Evolutionary conservation across 345 rosid species (phyloP), one percentile per base, ranked within the genome.

Genomic region (Salix brachista): DNA sequence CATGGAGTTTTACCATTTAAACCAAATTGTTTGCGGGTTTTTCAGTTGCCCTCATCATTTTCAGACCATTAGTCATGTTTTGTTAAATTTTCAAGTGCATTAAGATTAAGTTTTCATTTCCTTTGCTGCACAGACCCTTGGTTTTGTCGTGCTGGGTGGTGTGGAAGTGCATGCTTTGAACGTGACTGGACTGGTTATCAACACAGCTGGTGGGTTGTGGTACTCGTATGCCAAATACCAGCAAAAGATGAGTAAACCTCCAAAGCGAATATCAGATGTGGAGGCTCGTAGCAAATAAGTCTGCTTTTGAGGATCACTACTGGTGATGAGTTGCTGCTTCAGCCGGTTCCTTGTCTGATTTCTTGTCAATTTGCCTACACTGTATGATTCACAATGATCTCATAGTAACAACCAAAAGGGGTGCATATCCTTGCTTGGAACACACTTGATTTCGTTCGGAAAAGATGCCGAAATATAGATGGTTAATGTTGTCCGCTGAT

Each of bases 131-230:
- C 84, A 93, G 99, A 89, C 99, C 14, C 92, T 95, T 37, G 99
- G 99, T 32, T 95, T 95, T 84, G 85, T 95, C 50, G 61, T 95
- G 46, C 93, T 93, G 78, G 97, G 99, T 36, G 99, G 99, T 42
- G 97, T 95, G 71, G 84, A 91, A 85, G 97, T 95, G 71, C 97
- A 88, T 79, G 97, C 86, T 58, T 72, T 95, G 83, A 95, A 95
- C 34, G 91, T 95, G 60, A 86, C 94, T 17, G 99, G 99, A 75
- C 81, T 93, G 86, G 86, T 86, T 54, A 87, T 95, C 79, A 95
- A 95, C 85, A 90, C 99, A 37, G 91, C 93, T 34, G 99, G 99
- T 73, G 99, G 99, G 18, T 81, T 95, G 56, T 95, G 99, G 97
- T 95, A 95, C 85, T 93, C 99, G 1, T 89, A 83, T 36, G 88